A percentile compares a stretch with the other conserved stretches of the same genome.
Evolutionary conservation across 352 stramenopile genomes (phyloP).

Genomic region (Phytophthora fragariae): DNA sequence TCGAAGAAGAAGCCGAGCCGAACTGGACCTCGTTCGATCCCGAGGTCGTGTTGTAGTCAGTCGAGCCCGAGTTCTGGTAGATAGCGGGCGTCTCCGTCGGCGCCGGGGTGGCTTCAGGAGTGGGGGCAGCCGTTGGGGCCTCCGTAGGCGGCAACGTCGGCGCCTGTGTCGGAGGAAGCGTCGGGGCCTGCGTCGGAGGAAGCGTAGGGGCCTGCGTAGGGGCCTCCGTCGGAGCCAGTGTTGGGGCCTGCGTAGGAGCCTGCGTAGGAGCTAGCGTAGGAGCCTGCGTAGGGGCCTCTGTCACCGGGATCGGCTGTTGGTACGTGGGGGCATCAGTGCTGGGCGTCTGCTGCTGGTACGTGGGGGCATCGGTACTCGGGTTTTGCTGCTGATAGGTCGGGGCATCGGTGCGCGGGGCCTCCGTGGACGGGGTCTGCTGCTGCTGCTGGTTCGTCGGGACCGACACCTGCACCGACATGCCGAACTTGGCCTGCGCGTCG

Average conservation of each 20-base stretch:
- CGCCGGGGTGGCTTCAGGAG: constrained; percentile 15
- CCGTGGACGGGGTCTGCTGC: constrained; percentile 15
- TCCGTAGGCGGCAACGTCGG: constrained; percentile 12
- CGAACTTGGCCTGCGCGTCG: constrained; percentile 53
- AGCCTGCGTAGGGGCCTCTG: constrained; percentile 1
- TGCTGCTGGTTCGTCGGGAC: constrained; percentile 26
- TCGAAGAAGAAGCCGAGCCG: constrained; percentile 18
- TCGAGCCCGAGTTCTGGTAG: constrained; percentile 29
- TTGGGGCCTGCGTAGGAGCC: neutral
- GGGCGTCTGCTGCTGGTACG: constrained; percentile 1
- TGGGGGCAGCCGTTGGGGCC: constrained; percentile 10
- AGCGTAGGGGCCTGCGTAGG: neutral
- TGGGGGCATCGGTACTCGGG: constrained; percentile 14
- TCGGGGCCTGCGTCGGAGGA: neutral
- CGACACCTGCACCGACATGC: constrained; percentile 38
- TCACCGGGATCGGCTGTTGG: constrained; percentile 1
- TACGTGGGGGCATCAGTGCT: constrained; percentile 12
- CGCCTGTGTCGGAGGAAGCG: neutral
- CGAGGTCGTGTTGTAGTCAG: constrained; percentile 22
- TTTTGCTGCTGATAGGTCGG: neutral
- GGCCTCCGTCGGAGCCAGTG: constrained; percentile 11
- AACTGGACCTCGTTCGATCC: constrained; percentile 11
- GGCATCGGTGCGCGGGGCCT: constrained; percentile 4
- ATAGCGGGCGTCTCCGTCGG: constrained; percentile 27
- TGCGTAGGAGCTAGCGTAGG: neutral